Percentiles rank a stretch among this genome's conserved stretches.
These are phyloP conservation scores for Dianthus caryophyllus DNA, from an alignment of 148 eudicot genomes.

Conservation along the genomic window DNA sequence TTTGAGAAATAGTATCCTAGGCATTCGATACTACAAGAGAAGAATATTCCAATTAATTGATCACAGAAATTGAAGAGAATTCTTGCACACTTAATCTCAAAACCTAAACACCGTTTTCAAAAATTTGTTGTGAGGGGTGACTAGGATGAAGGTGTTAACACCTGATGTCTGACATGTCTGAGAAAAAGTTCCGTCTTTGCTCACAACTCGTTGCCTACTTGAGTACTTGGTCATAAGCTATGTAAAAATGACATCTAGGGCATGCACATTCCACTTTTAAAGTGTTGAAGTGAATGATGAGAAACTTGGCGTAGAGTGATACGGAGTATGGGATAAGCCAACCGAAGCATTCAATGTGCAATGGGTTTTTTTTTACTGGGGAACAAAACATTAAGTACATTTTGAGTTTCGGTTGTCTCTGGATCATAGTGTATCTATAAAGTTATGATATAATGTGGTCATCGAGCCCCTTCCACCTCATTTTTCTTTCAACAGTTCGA, in stretches of 20 bases:
- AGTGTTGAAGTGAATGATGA: no score
- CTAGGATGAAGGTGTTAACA: conserved; percentile 34
- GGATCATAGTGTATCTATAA: no score
- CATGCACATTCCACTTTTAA: conserved; percentile 60
- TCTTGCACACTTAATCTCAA: conserved; percentile 44
- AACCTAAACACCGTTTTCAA: conserved; percentile 64
- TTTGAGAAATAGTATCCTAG: conserved; percentile 46
- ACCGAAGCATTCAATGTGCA: no score
- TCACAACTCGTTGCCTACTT: conserved; percentile 44
- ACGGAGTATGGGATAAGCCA: no score
- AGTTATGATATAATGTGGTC: no score
- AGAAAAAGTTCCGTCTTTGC: conserved; percentile 56
- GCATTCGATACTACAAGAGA: conserved; percentile 53
- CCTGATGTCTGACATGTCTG: conserved; percentile 64
- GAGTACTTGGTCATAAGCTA: conserved; percentile 54
- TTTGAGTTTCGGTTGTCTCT: no score
- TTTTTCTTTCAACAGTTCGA: no score
- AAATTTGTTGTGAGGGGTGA: conserved; percentile 62
- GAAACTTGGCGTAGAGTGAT: no score
- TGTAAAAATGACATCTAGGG: conserved; percentile 50
- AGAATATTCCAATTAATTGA: conserved; percentile 58
- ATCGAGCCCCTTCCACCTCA: no score
- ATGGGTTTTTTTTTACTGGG: no score
- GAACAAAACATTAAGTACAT: no score
- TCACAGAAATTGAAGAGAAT: conserved; percentile 54